A percentile compares a stretch with the other conserved stretches of the same genome.
Evolutionary conservation across 805 yeast genomes (phyloP).

Genomic region (Jamesozyma gamospora): DNA sequence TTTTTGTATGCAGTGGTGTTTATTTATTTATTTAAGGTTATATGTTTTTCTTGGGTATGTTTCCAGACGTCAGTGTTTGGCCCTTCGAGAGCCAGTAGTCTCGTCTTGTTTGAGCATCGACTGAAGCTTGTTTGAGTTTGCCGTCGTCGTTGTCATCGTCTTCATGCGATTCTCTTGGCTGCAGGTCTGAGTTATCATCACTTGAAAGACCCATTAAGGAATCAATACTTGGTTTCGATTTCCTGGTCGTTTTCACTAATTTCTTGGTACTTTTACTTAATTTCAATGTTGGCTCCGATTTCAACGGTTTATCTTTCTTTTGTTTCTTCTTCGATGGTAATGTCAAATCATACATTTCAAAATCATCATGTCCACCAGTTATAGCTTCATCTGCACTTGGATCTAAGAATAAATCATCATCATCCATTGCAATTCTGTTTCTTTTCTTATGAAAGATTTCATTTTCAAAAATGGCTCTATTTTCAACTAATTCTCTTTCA

Average conservation of each 20-base stretch:
- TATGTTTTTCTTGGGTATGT: slow-evolving; percentile 2
- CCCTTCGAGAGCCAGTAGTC: slow-evolving; percentile 30
- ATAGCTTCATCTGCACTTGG: slow-evolving; percentile 19
- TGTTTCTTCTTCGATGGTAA: slow-evolving; percentile 12
- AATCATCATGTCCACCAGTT: slow-evolving; percentile 12
- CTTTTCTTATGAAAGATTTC: slow-evolving; percentile 21
- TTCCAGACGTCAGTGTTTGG: slow-evolving; percentile 10
- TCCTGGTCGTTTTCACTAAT: background rate
- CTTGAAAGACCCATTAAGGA: slow-evolving; percentile 2
- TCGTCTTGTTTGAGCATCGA: slow-evolving; percentile 27
- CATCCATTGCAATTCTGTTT: slow-evolving; percentile 6
- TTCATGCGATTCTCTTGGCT: background rate
- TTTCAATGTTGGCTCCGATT: background rate
- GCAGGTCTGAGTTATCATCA: slow-evolving; percentile 7
- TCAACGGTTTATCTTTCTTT: slow-evolving; percentile 3
- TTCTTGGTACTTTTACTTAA: no score
- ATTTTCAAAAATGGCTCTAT: slow-evolving; percentile 42
- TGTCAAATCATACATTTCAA: slow-evolving; percentile 14
- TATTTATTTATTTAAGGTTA: background rate
- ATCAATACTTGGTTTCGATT: slow-evolving; percentile 1
- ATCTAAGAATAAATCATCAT: slow-evolving; percentile 11
- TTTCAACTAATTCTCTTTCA: slow-evolving; percentile 53
- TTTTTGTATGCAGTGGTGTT: background rate
- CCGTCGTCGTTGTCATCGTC: background rate
- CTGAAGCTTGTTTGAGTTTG: slow-evolving; percentile 14